A percentile compares a stretch with the other conserved stretches of the same genome.
phyloP scores from a whole-genome alignment of 2,329 filamentous ascomycete species.

The Colletotrichum lini region DNA sequence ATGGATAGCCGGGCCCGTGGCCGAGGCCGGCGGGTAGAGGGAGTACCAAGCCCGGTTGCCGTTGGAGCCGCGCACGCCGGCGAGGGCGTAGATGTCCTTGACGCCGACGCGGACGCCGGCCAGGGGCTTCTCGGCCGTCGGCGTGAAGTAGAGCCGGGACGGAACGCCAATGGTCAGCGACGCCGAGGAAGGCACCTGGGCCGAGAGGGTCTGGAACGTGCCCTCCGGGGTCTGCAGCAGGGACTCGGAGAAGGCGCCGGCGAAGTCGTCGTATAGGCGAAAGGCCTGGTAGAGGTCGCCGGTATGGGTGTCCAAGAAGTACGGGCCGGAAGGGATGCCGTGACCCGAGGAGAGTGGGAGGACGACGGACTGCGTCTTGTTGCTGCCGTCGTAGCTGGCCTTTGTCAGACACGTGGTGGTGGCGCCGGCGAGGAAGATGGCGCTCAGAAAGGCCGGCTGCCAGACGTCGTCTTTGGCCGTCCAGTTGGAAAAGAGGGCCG shows the following conservation, averaged over 20 bases:
- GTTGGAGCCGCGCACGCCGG: conserved; percentile 65
- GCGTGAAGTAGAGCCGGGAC: conserved; percentile 71
- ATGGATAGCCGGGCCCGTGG: conserved; percentile 67
- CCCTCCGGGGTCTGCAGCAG: conserved; percentile 51
- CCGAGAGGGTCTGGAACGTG: conserved; percentile 52
- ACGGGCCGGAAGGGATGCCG: conserved; percentile 52
- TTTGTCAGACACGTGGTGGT: conserved; percentile 40
- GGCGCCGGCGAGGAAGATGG: conserved; percentile 44
- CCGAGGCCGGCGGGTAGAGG: conserved; percentile 63
- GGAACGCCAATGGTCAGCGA: conserved; percentile 64
- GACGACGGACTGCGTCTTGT: conserved; percentile 41
- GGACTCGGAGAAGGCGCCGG: conserved; percentile 50
- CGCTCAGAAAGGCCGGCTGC: conserved; percentile 45
- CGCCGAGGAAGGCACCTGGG: conserved; percentile 48
- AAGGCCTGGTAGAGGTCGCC: conserved; percentile 53
- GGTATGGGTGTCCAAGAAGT: conserved; percentile 52
- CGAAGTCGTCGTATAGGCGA: conserved; percentile 54
- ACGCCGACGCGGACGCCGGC: conserved; percentile 73
- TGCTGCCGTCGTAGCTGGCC: conserved; percentile 31
- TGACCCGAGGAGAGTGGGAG: conserved; percentile 42
- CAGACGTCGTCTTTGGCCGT: conserved; percentile 49
- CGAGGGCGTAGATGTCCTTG: conserved; percentile 74
- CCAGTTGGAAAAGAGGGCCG: conserved; percentile 51
- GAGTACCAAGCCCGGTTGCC: conserved; percentile 71
- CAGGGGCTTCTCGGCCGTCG: conserved; percentile 67